Base-by-base conservation (phyloP, 192 early-diverging fungal genomes). In the Coemansia sp. region DNA sequence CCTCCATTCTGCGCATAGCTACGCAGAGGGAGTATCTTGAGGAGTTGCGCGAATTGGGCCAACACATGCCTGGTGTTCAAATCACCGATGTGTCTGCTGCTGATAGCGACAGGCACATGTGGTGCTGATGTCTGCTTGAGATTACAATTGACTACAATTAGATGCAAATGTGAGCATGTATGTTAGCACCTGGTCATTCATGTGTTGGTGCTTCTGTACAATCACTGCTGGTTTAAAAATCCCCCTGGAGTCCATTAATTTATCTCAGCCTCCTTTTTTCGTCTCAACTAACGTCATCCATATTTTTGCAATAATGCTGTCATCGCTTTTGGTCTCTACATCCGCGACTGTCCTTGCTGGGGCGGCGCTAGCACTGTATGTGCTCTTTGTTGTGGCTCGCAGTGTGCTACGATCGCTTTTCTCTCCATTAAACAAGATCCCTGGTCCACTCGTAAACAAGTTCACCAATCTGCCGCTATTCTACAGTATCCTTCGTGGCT, bases 391-490 rank as follows among this genome's bases (percentile, higher is more conserved):
- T 13, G 7, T 55, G 14, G 21, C 31, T n/a, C 25, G 52, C 26
- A 36, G 59, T 8, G 7, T 61, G 37, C 35, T 28, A 7, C 65
- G 50, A 0, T 39, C 73, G 0, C 23, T 61, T 3, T 33, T 50
- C 2, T 58, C 69, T 7, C 70, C 79, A 14, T 48, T 76, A 35
- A 48, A 59, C 16, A 20, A 60, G 7, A 34, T 82, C 1, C 79
- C 75, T 0, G 79, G 79, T 0, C 79, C 79, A 10, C 11, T 45
- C 0, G 16, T 73, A 12, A 73, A 64, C 61, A n/a, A 20, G 16
- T 52, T 82, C 48, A 76, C 74, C 16, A 76, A 64, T 62, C 20
- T 76, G 8, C 67, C 62, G 0, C 55, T 76, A 1, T n/a, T 41
- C 23, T 70, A 68, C 47, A 61, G 66, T n/a, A 61, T 45, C 2